A percentile compares a stretch with the other conserved stretches of the same genome.
Conservation (phyloP, 768 basidiomycete species). For the Crepidotus variabilis region DNA sequence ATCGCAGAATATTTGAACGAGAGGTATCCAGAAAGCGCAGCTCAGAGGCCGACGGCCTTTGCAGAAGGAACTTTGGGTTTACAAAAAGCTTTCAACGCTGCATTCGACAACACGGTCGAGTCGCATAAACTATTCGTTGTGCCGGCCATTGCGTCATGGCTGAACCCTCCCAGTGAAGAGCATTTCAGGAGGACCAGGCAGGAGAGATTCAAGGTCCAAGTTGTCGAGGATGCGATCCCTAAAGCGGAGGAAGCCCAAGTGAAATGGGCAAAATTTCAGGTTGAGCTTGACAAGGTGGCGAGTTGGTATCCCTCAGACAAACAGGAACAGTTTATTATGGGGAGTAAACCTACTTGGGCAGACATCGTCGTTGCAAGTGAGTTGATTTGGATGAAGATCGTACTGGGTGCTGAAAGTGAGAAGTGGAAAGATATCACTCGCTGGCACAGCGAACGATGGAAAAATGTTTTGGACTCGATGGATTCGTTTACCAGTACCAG, state of each 20-base stretch:
- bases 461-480: constrained; percentile 21
- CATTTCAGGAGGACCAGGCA: constrained; percentile 33
- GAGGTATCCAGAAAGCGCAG: constrained; percentile 36
- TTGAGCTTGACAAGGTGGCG: constrained; percentile 18
- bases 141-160: not conserved
- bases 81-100: constrained; percentile 9
- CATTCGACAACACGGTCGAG: constrained; percentile 19
- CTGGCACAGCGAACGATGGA: constrained; percentile 36
- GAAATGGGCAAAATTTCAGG: constrained; percentile 31
- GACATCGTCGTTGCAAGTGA: constrained; percentile 33
- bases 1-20: constrained; percentile 51
- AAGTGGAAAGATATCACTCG: constrained; percentile 33
- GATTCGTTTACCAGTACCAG: constrained; percentile 16
- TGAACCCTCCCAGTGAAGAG: constrained; percentile 12
- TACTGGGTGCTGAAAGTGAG: constrained; percentile 29
- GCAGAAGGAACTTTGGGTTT: constrained; percentile 20
- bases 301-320: constrained; percentile 23
- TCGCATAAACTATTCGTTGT: constrained; percentile 4
- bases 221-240: constrained; percentile 29
- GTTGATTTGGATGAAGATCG: constrained; percentile 23
- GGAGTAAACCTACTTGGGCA: constrained; percentile 30
- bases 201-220: constrained; percentile 19
- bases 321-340: constrained; percentile 27
- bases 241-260: constrained; percentile 21
- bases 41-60: constrained; percentile 25